phyloP scores from a whole-genome alignment of 179 eudicot species.

The Pouteria campechiana region DNA sequence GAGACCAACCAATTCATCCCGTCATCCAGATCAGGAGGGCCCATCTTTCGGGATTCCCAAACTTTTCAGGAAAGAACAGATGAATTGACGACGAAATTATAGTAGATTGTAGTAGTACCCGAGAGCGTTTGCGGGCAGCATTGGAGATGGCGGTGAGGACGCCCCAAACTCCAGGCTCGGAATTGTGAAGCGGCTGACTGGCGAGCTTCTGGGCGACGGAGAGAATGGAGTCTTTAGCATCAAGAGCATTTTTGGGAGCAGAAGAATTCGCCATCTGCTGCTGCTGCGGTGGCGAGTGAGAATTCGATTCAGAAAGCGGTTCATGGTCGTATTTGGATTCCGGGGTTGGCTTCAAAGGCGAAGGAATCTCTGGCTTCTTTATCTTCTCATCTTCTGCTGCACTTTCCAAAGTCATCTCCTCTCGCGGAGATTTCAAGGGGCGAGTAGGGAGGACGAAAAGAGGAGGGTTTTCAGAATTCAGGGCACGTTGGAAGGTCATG shows the following conservation, averaged over 20 bases:
- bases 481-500: too few relatives aligned
- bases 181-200: constrained; percentile 50
- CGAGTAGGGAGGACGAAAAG: too few relatives aligned
- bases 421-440: constrained; percentile 12
- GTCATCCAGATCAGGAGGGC: too few relatives aligned
- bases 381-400: constrained; percentile 16
- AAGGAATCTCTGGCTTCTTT: constrained; percentile 17
- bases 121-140: constrained; percentile 60
- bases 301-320: constrained; percentile 9
- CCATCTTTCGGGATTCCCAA: too few relatives aligned
- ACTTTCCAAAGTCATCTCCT: too few relatives aligned
- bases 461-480: too few relatives aligned
- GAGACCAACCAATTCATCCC: too few relatives aligned
- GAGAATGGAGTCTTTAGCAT: constrained; percentile 36
- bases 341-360: constrained; percentile 17
- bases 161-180: constrained; percentile 85
- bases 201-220: constrained; percentile 50
- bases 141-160: constrained; percentile 84
- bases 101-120: constrained; percentile 23
- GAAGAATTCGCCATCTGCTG: constrained; percentile 12
- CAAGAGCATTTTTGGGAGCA: constrained; percentile 11
- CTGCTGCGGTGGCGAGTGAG: not conserved
- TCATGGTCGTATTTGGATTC: constrained; percentile 12
- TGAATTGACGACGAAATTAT: too few relatives aligned
- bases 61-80: too few relatives aligned